Base-by-base conservation (phyloP, 495 filamentous ascomycete genomes). In the Hyaloscypha variabilis region DNA sequence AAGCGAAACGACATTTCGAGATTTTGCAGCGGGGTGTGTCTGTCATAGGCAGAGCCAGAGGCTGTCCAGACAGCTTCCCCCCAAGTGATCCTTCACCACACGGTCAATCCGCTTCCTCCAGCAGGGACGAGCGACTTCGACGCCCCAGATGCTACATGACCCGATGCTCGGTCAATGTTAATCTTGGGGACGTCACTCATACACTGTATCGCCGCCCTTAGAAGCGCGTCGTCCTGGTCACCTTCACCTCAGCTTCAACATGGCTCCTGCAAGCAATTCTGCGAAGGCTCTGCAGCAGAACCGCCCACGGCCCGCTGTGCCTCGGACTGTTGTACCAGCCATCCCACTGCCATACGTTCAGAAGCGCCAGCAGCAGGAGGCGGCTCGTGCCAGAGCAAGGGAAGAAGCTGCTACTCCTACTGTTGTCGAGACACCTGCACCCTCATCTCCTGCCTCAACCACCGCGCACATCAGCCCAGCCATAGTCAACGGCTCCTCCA, bases 291-390 rank as follows among this genome's bases (percentile, higher is more conserved):
- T 69, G 6, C 69, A 73, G 63, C 63, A 70, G 26, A 67, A 66
- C 59, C 71, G 69, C 8, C 52, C 63, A 19, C 76, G 76, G 60
- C 74, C 73, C 23, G 55, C 70, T 28, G 72, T 77, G 8, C 49
- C 67, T 2, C 63, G 57, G 49, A 17, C 64, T 1, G 56, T 73
- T 55, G 60, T 78, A 6, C 77, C 77, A 58, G 77, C 76, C 19
- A 77, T 79, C 51, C 77, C 77, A 17, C 68, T 79, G 46, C 66
- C 76, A 21, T 75, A 76, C 53, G 73, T 78, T 30, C 67, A 74
- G 53, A 77, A 76, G 57, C 74, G 69, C 26, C 52, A 64, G 62
- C 70, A 73, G 36, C 64, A 68, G n/a, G 51, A 66, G 42, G 66
- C 61, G 23, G 67, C 69, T 24, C 60, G 64, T 21, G 63, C 64